A percentile compares a stretch with the other conserved stretches of the same genome.
phyloP scores from a whole-genome alignment of 192 early-diverging fungal genomes.

The Chytriomyces sp. region DNA sequence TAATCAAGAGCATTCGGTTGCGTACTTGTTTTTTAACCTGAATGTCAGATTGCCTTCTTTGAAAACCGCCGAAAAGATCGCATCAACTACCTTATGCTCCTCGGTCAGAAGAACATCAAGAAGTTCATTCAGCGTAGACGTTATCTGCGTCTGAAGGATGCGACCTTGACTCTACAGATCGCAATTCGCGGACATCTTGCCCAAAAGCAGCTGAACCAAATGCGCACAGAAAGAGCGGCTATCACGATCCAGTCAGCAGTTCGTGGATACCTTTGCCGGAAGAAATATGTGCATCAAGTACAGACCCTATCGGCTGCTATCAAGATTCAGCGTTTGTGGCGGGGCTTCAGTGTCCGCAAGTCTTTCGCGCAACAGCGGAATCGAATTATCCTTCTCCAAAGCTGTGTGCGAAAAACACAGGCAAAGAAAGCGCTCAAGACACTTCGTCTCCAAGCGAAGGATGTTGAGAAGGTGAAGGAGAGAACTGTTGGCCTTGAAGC shows the following conservation, averaged over 20 bases:
- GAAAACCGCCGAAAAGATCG: slow-evolving; percentile 90
- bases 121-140: slow-evolving; percentile 57
- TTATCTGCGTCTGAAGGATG: slow-evolving; percentile 50
- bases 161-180: slow-evolving; percentile 65
- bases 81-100: slow-evolving; percentile 70
- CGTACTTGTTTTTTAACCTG: slow-evolving; percentile 62
- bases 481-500: slow-evolving; percentile 85
- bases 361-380: slow-evolving; percentile 54
- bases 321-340: background rate
- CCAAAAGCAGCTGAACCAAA: slow-evolving; percentile 53
- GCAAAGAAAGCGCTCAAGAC: slow-evolving; percentile 68
- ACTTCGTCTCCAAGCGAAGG: slow-evolving; percentile 77
- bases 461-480: slow-evolving; percentile 85
- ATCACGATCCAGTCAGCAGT: slow-evolving; percentile 72
- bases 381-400: slow-evolving; percentile 77
- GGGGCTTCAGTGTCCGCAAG: slow-evolving; percentile 42
- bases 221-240: slow-evolving; percentile 68
- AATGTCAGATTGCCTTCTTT: slow-evolving; percentile 65
- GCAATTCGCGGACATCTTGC: slow-evolving; percentile 62
- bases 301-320: slow-evolving; percentile 18
- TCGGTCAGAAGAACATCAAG: slow-evolving; percentile 86
- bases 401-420: slow-evolving; percentile 68
- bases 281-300: slow-evolving; percentile 56
- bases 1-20: slow-evolving; percentile 51
- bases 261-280: slow-evolving; percentile 66